phyloP scores from a whole-genome alignment of 345 rosid genomes.

The Gossypium anomalum region DNA sequence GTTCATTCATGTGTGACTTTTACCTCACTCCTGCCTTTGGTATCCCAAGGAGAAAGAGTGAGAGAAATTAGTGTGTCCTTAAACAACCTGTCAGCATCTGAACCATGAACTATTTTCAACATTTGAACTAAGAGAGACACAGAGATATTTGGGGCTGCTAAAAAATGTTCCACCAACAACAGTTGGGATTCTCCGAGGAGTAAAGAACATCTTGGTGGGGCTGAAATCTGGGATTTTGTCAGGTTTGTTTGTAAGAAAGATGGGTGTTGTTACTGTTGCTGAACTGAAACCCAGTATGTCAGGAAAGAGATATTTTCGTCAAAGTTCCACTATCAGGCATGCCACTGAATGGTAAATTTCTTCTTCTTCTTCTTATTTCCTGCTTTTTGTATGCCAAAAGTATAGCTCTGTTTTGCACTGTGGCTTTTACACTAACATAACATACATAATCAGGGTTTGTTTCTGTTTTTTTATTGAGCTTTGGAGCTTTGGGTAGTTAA shows the following conservation, averaged over 20 bases:
- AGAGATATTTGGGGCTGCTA: conserved; percentile 11
- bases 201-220: conserved; percentile 17
- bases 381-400: not conserved
- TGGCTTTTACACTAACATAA: not conserved
- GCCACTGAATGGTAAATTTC: conserved; percentile 85
- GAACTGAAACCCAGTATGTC: conserved; percentile 80
- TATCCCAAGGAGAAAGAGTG: not conserved
- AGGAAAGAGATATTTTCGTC: conserved; percentile 85
- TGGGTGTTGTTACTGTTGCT: conserved; percentile 79
- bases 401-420: not conserved
- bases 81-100: conserved; percentile 20
- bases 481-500: too few relatives aligned
- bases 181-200: conserved; percentile 20
- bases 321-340: conserved; percentile 85
- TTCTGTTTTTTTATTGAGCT: not conserved
- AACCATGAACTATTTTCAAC: not conserved
- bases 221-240: conserved; percentile 8
- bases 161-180: not conserved
- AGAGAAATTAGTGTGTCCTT: not conserved
- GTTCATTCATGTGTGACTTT: conserved; percentile 31
- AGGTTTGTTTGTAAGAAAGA: conserved; percentile 20
- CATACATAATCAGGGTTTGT: not conserved
- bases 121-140: conserved; percentile 1
- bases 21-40: conserved; percentile 30
- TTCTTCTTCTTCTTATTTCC: not conserved